phyloP scores from a whole-genome alignment of 352 stramenopile species.

The Thalassiosira allenii region DNA sequence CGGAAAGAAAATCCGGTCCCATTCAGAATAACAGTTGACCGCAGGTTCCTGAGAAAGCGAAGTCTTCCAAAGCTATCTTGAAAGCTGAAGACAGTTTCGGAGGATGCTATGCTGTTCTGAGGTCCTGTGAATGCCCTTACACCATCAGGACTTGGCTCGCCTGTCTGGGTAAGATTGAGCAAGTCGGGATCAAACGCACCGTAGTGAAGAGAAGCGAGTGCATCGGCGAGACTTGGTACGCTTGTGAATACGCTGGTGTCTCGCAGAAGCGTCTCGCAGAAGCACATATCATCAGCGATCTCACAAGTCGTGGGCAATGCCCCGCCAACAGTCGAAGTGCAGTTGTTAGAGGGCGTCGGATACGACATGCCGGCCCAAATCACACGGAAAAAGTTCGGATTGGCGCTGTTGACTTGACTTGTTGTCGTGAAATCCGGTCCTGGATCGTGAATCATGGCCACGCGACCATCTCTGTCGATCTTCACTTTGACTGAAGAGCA shows the following conservation, averaged over 20 bases:
- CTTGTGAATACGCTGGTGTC: conserved; percentile 33
- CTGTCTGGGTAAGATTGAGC: conserved; percentile 32
- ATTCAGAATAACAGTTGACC: conserved; percentile 60
- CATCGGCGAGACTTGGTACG: conserved; percentile 17
- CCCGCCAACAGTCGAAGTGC: conserved; percentile 38
- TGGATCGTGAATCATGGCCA: conserved; percentile 57
- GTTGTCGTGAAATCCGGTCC: conserved; percentile 25
- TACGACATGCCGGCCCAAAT: conserved; percentile 53
- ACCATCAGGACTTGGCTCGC: not conserved
- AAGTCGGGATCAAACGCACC: conserved; percentile 47
- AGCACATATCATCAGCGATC: conserved; percentile 27
- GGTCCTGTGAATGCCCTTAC: conserved; percentile 37
- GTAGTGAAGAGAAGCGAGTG: conserved; percentile 37
- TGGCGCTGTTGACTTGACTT: too few relatives aligned
- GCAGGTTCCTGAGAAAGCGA: conserved; percentile 59
- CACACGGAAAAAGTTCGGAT: conserved; percentile 70
- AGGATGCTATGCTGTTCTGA: conserved; percentile 12
- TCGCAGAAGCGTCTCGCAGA: conserved; percentile 39
- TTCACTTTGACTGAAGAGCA: too few relatives aligned
- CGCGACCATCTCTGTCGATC: conserved; percentile 45
- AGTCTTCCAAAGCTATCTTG: conserved; percentile 48
- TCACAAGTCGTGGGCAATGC: too few relatives aligned
- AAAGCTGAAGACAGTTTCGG: conserved; percentile 66
- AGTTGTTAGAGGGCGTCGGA: conserved; percentile 52
- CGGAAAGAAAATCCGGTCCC: conserved; percentile 63